Evolutionary conservation across 768 basidiomycete species (phyloP).

Genomic region (Megacollybia marginata): DNA sequence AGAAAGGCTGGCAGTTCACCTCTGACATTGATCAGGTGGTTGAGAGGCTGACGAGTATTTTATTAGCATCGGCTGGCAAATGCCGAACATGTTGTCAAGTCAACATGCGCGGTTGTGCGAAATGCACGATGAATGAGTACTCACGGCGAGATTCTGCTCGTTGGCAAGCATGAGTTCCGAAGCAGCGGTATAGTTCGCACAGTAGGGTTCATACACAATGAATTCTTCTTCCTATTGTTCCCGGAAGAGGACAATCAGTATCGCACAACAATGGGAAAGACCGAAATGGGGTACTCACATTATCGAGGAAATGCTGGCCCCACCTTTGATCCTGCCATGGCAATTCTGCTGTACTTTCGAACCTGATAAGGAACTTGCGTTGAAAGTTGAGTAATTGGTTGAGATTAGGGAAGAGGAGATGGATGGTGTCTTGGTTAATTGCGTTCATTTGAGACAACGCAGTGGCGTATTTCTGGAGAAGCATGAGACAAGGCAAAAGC

Average conservation of each 20-base stretch:
- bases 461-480: conserved; percentile 75
- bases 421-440: conserved; percentile 92
- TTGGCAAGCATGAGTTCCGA: conserved; percentile 79
- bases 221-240: conserved; percentile 91
- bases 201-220: conserved; percentile 94
- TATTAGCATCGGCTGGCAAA: conserved; percentile 21
- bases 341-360: conserved; percentile 79
- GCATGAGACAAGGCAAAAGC: conserved; percentile 3
- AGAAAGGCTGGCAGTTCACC: conserved; percentile 93
- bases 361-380: conserved; percentile 83
- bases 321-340: conserved; percentile 83
- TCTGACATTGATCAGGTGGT: conserved; percentile 82
- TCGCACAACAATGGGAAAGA: conserved; percentile 34
- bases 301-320: conserved; percentile 79
- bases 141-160: conserved; percentile 78
- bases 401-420: conserved; percentile 90
- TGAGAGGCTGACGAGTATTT: conserved; percentile 54
- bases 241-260: conserved; percentile 23
- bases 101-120: conserved; percentile 9
- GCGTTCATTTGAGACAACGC: conserved; percentile 75
- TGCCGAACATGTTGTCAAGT: conserved; percentile 16
- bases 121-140: conserved; percentile 23
- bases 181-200: conserved; percentile 88
- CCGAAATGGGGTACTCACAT: conserved; percentile 47
- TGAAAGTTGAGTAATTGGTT: conserved; percentile 96